phyloP scores from a whole-genome alignment of 305 asterid genomes.

The Fraxinus baroniana region DNA sequence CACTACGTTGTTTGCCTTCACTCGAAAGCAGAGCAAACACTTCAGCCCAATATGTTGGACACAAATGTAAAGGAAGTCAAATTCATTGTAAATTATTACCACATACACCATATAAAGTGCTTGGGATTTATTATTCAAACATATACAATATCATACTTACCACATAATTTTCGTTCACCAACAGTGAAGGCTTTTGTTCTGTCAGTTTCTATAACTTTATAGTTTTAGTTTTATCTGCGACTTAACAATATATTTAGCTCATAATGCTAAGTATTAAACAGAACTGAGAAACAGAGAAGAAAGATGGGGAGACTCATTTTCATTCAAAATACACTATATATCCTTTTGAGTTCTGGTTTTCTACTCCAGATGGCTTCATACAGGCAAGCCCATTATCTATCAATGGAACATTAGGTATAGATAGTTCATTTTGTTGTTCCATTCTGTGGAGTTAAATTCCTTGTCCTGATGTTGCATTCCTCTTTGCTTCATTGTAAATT shows the following conservation, averaged over 20 bases:
- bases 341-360: background rate
- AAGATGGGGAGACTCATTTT: background rate
- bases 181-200: background rate
- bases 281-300: background rate
- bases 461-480: background rate
- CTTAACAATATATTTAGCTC: background rate
- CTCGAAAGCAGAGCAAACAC: background rate
- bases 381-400: background rate
- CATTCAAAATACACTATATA: background rate
- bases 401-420: background rate
- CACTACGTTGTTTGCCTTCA: background rate
- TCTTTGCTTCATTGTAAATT: background rate
- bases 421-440: background rate
- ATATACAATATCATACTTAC: background rate
- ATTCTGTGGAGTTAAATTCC: background rate
- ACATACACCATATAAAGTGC: background rate
- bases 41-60: background rate
- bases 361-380: background rate
- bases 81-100: background rate
- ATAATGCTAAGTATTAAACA: background rate
- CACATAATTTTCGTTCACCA: background rate
- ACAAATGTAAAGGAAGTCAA: background rate
- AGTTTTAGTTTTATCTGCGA: background rate
- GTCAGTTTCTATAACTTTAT: background rate
- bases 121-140: background rate